Percentiles rank a stretch among this genome's conserved stretches.
Evolutionary conservation across 441 rosid species (phyloP).

Genomic region (Corymbia citriodora): DNA sequence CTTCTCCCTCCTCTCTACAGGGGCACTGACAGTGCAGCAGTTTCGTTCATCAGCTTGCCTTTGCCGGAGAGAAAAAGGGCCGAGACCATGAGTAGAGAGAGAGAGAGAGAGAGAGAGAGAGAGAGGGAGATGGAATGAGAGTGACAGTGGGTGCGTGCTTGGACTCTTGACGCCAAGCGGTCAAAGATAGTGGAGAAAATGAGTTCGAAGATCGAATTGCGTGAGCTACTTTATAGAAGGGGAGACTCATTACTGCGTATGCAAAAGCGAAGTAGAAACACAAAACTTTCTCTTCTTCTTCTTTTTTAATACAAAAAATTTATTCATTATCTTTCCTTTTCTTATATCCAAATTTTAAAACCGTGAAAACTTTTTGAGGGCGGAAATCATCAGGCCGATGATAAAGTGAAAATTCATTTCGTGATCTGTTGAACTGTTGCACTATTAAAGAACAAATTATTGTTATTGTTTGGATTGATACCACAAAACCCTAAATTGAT

Average conservation of each 20-base stretch:
- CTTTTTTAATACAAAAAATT: neutral
- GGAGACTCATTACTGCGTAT: neutral
- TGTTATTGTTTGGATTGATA: neutral
- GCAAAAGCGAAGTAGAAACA: neutral
- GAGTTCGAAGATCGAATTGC: conserved; percentile 9
- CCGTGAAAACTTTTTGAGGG: neutral
- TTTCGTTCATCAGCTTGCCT: conserved; percentile 11
- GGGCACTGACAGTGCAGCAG: conserved; percentile 30
- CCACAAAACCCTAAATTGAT: too few species aligned
- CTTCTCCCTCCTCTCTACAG: neutral
- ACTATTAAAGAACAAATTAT: neutral
- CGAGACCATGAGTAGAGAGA: conserved; percentile 11
- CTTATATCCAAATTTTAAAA: neutral
- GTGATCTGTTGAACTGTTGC: neutral
- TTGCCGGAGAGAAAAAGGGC: conserved; percentile 5
- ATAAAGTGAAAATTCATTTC: neutral
- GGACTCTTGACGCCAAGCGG: conserved; percentile 21
- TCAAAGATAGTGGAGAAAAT: conserved; percentile 29
- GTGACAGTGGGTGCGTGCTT: conserved; percentile 4
- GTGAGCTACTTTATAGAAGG: conserved; percentile 9
- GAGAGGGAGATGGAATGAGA: neutral
- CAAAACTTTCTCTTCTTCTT: neutral
- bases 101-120: neutral
- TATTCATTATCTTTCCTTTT: neutral
- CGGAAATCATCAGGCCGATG: neutral